Base-by-base conservation (phyloP, 1,139 yeast species). In the Eremothecium cymbalariae region DNA sequence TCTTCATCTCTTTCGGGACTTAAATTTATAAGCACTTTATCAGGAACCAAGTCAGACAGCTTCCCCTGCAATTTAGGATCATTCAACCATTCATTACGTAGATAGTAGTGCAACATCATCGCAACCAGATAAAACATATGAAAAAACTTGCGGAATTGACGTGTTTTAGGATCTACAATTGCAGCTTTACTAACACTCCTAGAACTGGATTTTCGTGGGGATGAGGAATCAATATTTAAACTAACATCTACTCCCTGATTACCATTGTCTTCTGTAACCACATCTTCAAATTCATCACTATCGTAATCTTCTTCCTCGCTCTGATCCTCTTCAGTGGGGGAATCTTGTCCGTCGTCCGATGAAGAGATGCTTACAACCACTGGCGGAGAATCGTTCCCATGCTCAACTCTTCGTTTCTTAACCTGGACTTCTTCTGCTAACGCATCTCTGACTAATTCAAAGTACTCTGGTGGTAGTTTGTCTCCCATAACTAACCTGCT, bases 1-100 rank as follows among this genome's bases (percentile, higher is more conserved):
- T 55, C 54, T 13, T 57, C 49, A 31, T 59, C 60, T 14, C 51
- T 49, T 36, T 63, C 59, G 16, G 81, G 74, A 40, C 66, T 68
- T 28, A 81, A 53, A 41, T 73, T 61, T 12, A 61, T 62, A 28
- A 64, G 61, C 2, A 72, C 60, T 15, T 58, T 57, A 2, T 57
- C 60, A 0, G 83, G 73, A 2, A 83, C 65, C 4, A 67, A 46
- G n/a, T 57, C 57, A 23, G 65, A 57, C 8, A 80, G 50, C 12
- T 50, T 44, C 12, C 47, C 40, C 30, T 66, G 62, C 2, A 83
- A 51, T 2, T 51, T 48, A 3, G 55, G 47, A 47, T 76, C 73
- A 42, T 74, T 75, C 41, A 86, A 71, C 94, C 95, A 85, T n/a
- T 60, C 48, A 53, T 85, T 88, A 12, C 94, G 64, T 2, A 73